phyloP scores from a whole-genome alignment of 306 rosid genomes.

The Boehmeria nivea region DNA sequence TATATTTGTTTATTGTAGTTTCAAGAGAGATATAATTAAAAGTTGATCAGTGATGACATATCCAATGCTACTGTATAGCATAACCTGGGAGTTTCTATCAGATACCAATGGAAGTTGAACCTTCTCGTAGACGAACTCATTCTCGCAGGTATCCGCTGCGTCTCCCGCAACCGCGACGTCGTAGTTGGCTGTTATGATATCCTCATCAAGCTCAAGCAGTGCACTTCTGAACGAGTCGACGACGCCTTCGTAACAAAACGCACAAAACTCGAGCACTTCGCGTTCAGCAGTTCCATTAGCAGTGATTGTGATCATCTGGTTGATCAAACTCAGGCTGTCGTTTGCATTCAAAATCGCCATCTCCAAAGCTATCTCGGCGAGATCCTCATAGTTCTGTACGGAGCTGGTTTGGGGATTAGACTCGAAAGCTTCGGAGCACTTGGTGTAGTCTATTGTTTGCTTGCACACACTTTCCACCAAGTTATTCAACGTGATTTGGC shows the following conservation, averaged over 20 bases:
- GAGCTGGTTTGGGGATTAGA: background rate
- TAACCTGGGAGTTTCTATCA: background rate
- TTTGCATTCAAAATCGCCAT: background rate
- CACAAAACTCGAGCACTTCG: constrained; percentile 9
- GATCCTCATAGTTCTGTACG: background rate
- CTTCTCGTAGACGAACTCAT: background rate
- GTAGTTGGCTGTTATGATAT: background rate
- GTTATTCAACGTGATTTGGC: background rate
- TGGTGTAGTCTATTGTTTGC: background rate
- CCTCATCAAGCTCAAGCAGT: background rate
- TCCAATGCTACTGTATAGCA: background rate
- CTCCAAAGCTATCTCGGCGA: constrained; percentile 1
- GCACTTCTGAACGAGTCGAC: background rate
- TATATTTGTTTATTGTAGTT: too few species aligned
- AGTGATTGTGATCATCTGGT: background rate
- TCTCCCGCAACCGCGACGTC: background rate
- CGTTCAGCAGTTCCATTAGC: background rate
- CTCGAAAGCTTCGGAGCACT: constrained; percentile 9
- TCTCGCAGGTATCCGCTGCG: background rate
- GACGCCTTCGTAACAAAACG: background rate
- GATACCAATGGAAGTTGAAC: background rate
- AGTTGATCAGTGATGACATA: too few species aligned
- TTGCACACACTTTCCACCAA: constrained; percentile 10
- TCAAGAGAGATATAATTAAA: too few species aligned
- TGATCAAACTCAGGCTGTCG: background rate